Base-by-base conservation (phyloP, 176 grass and related monocot genomes). In the Thinopyrum elongatum region DNA sequence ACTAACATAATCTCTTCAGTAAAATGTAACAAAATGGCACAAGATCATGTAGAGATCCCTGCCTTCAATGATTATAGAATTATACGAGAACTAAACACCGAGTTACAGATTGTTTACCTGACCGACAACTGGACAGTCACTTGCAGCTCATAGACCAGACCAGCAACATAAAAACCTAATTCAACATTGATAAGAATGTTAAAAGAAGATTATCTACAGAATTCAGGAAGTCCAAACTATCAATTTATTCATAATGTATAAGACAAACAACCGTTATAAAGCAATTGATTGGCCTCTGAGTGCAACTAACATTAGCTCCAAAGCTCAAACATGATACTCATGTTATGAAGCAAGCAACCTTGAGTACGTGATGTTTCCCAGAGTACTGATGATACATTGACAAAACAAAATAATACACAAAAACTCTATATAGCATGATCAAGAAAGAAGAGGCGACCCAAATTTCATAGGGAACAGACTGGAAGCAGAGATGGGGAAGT, bases 61-160 rank as follows among this genome's bases (percentile, higher is more conserved):
- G 55, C 19, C 47, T 77, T 77, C 10, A 62, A 38, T 62, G n/a
- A 14, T 62, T 62, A 19, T 10, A 25, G 34, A 15, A 79, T 39
- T 36, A 19, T 79, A 79, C 26, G n/a, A 79, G 76, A 16, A 79
- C 27, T 79, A 61, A 79, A 79, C 58, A 41, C 14, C 8, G 22
- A 27, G 34, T 25, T 79, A 41, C 34, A 79, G n/a, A 26, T 39
- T 14, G 19, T 34, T 63, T 16, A 63, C 58, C 57, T 79, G 35
- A 79, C 77, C 6, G 8, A 79, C n/a, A 63, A 63, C 57, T 60
- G 23, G 27, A 78, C n/a, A 19, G 34, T 62, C 77, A 41, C 17
- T 41, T 79, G 34, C 77, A 41, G n/a, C 57, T 79, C 58, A 41
- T 79, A 16, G 58, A 41, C 58, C 23, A 60, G 77, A 41, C 13